Conservation (phyloP, 192 early-diverging fungal species). For the Gigaspora rosea region DNA sequence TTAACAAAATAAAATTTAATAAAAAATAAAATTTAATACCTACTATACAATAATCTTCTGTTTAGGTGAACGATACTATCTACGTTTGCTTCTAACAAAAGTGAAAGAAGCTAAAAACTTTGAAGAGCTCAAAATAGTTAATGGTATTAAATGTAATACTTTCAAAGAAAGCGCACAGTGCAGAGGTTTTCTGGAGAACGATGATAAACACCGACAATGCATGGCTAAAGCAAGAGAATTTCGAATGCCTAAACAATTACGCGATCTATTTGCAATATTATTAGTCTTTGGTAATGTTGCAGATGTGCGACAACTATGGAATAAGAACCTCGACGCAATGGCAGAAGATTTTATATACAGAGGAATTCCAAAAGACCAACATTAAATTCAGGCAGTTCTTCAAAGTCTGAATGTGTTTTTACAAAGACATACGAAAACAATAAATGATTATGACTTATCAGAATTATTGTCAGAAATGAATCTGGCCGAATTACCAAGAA, state of each 20-base stretch:
- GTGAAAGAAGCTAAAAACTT: constrained; percentile 28
- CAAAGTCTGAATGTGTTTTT: background rate
- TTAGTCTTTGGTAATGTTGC: constrained; percentile 6
- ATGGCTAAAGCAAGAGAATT: constrained; percentile 23
- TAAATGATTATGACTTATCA: background rate
- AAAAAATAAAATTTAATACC: no score
- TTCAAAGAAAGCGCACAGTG: constrained; percentile 30
- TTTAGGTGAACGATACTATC: constrained; percentile 35
- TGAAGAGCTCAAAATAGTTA: constrained; percentile 31
- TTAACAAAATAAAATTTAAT: no score
- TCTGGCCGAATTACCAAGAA: background rate
- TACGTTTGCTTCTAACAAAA: constrained; percentile 29
- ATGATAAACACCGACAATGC: constrained; percentile 29
- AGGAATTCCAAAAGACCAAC: background rate
- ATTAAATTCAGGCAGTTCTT: background rate
- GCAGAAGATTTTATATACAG: background rate
- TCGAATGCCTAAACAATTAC: constrained; percentile 25
- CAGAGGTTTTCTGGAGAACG: constrained; percentile 32
- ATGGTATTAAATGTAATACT: background rate
- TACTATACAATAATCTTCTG: no score
- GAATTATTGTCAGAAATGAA: background rate
- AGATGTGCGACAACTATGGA: background rate
- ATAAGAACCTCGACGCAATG: background rate
- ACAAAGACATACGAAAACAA: background rate
- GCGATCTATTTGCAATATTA: constrained; percentile 25